Conservation (phyloP, 495 filamentous ascomycete genomes). For the Talaromyces thailandensis region DNA sequence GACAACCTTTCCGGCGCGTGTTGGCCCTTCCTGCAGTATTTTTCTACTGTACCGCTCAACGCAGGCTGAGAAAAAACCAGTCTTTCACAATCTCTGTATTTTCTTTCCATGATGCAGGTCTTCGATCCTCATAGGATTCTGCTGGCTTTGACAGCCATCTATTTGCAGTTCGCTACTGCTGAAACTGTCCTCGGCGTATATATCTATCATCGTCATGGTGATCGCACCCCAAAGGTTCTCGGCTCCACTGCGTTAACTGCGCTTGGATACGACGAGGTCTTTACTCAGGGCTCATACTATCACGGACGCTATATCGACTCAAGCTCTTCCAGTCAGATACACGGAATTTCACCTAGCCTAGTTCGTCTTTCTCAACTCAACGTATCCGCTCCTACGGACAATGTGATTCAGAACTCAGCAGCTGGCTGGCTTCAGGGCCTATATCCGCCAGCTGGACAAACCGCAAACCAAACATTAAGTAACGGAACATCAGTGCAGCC, state of each 20-base stretch:
- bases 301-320: conserved; percentile 48
- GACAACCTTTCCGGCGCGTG: no score
- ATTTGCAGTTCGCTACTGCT: background rate
- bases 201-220: conserved; percentile 57
- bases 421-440: conserved; percentile 53
- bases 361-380: conserved; percentile 52
- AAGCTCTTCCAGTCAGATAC: conserved; percentile 39
- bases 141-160: background rate
- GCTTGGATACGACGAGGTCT: conserved; percentile 53
- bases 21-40: no score
- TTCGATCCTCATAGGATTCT: background rate
- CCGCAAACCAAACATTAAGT: conserved; percentile 28
- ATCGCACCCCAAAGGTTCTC: conserved; percentile 50
- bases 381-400: conserved; percentile 49
- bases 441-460: conserved; percentile 46
- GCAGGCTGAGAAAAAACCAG: no score
- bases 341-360: conserved; percentile 42
- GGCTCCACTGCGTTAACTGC: conserved; percentile 46
- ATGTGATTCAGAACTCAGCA: conserved; percentile 50
- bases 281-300: conserved; percentile 51
- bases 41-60: no score
- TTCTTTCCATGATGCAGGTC: background rate
- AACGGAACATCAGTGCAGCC: conserved; percentile 44
- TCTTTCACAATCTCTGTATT: no score
- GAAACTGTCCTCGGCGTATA: conserved; percentile 54